Evolutionary conservation across 768 basidiomycete species (phyloP).

Genomic region (Leccinum obscurum): DNA sequence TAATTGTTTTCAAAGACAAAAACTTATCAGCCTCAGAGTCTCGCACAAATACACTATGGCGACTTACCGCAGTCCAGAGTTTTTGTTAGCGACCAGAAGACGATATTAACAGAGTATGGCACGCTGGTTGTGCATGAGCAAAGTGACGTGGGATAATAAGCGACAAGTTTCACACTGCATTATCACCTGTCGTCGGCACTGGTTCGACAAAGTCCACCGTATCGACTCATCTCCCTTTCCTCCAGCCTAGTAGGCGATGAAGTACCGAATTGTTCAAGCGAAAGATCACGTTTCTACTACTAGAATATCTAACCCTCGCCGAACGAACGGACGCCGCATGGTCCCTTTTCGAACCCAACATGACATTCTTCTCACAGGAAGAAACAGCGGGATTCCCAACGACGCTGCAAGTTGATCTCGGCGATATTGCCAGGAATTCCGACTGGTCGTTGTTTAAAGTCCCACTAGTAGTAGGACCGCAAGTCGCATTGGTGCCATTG

Average conservation of each 20-base stretch:
- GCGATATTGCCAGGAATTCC: background rate
- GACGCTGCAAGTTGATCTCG: background rate
- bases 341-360: background rate
- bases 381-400: background rate
- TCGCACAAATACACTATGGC: background rate
- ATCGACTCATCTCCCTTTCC: background rate
- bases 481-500: background rate
- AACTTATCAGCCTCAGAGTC: background rate
- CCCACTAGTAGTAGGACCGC: background rate
- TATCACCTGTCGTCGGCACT: background rate
- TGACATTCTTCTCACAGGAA: background rate
- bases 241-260: background rate
- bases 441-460: background rate
- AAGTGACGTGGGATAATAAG: conserved; percentile 22
- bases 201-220: background rate
- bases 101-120: conserved; percentile 8
- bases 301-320: background rate
- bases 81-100: conserved; percentile 6
- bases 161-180: background rate
- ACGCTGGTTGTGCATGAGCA: conserved; percentile 19
- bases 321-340: background rate
- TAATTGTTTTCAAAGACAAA: background rate
- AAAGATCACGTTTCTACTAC: background rate
- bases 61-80: conserved; percentile 17
- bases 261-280: background rate